Base-by-base conservation (phyloP, 495 filamentous ascomycete genomes). In the Filosporella fistucella region DNA sequence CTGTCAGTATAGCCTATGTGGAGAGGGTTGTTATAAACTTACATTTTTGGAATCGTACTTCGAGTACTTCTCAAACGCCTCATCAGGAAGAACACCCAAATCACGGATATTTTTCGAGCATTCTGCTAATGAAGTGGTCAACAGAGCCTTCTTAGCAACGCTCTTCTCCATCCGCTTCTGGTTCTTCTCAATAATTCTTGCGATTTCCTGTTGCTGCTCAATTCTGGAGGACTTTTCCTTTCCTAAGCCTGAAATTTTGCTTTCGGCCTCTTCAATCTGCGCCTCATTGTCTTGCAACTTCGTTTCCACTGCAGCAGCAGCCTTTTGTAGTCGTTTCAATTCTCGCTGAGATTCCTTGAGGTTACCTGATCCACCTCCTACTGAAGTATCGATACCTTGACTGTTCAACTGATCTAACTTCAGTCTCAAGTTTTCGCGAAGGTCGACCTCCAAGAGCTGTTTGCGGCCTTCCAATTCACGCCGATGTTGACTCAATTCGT, bases 81-180 rank as follows among this genome's bases (percentile, higher is more conserved):
- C 90, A 35, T 97, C 90, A 2, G 93, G 94, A 12, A 99, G 75
- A 21, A 93, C 89, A 56, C 93, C 93, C 7, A 99, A 72, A 54
- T 96, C 89, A 44, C 90, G 82, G 52, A 99, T 96, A 45, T 91
- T 93, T 53, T 85, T 81, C 32, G 80, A 79, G 51, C 86, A 87
- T 58, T 95, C 91, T 2, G 79, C 75, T 5, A 83, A 84, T 59
- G 88, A 83, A 54, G 85, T 77, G 20, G 77, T 80, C 32, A 96
- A 71, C 0, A 88, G 70, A 3, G 88, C 84, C 58, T 86, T 87
- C 68, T 89, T 91, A 45, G 87, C 82, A 66, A 93, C 87, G 57
- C 82, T 88, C 69, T 89, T 93, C 61, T 96, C 91, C 76, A 96
- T 88, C 40, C 79, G 77, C 61, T 95, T 93, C 65, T 95, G 89